A percentile compares a stretch with the other conserved stretches of the same genome.
These are phyloP conservation scores for Pichia nanzhaoensis DNA, from an alignment of 805 yeast genomes.

Conservation along the genomic window DNA sequence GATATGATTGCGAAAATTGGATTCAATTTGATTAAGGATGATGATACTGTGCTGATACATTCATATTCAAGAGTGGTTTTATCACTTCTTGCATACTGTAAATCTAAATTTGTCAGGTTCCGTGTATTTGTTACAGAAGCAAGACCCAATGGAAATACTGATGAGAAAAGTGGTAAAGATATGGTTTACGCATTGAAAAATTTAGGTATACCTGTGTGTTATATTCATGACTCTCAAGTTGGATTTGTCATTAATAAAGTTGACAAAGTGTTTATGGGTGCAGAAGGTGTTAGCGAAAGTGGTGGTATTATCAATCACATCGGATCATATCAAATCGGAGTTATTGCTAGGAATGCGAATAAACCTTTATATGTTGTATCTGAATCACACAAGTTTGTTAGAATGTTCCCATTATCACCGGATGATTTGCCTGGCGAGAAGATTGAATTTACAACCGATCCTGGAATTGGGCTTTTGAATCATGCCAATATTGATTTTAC, in stretches of 20 bases:
- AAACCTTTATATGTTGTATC: constrained; percentile 93
- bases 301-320: constrained; percentile 96
- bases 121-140: constrained; percentile 91
- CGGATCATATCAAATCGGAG: constrained; percentile 93
- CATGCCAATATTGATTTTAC: constrained; percentile 80
- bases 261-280: constrained; percentile 92
- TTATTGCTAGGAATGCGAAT: constrained; percentile 80
- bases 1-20: constrained; percentile 84
- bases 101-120: constrained; percentile 71
- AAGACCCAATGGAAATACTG: constrained; percentile 53
- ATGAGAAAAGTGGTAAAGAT: constrained; percentile 48
- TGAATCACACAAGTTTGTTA: constrained; percentile 92
- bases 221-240: constrained; percentile 88
- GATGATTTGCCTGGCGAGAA: constrained; percentile 66
- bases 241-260: constrained; percentile 88
- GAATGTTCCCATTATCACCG: constrained; percentile 91
- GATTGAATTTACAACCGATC: constrained; percentile 37
- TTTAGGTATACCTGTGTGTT: constrained; percentile 76
- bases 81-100: constrained; percentile 69
- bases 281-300: constrained; percentile 98
- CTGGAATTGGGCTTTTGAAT: constrained; percentile 28
- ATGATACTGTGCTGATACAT: constrained; percentile 84
- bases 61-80: constrained; percentile 88
- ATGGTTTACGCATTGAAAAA: constrained; percentile 65
- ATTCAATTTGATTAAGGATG: constrained; percentile 83